phyloP scores from a whole-genome alignment of 805 yeast species.

The Starmerella floris region DNA sequence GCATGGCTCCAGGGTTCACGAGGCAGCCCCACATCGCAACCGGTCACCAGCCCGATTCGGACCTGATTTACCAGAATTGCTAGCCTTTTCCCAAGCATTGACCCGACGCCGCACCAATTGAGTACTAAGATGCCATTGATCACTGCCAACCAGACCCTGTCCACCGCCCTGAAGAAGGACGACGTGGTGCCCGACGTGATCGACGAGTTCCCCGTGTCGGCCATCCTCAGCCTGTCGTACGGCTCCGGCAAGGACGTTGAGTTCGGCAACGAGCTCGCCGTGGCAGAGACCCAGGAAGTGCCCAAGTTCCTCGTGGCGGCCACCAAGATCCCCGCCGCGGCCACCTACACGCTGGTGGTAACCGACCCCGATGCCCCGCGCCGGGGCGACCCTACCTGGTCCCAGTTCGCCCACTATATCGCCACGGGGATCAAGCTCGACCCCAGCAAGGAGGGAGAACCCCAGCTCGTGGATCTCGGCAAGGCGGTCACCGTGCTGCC shows the following conservation, averaged over 20 bases:
- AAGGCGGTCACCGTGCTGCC: slow-evolving; percentile 36
- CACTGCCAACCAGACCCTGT: slow-evolving; percentile 25
- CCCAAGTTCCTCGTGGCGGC: slow-evolving; percentile 60
- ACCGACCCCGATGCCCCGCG: slow-evolving; percentile 96
- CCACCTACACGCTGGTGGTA: slow-evolving; percentile 59
- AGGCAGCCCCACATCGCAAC: too few relatives aligned
- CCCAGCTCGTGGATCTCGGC: slow-evolving; percentile 24
- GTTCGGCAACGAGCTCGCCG: slow-evolving; percentile 60
- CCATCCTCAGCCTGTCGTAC: slow-evolving; percentile 48
- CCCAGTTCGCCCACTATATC: slow-evolving; percentile 73
- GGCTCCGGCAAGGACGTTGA: slow-evolving; percentile 47
- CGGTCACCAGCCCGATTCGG: too few relatives aligned
- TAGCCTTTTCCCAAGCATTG: too few relatives aligned
- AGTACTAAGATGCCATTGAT: slow-evolving; percentile 24
- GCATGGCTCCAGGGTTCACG: too few relatives aligned
- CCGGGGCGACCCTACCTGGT: slow-evolving; percentile 69
- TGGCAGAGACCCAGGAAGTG: slow-evolving; percentile 48
- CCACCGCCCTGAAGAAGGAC: slow-evolving; percentile 32
- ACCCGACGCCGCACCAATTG: too few relatives aligned
- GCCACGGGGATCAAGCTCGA: slow-evolving; percentile 29
- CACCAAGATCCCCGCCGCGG: slow-evolving; percentile 34
- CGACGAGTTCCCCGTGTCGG: slow-evolving; percentile 24
- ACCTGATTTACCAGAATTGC: too few relatives aligned
- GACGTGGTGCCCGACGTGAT: slow-evolving; percentile 35
- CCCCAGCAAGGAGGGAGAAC: slow-evolving; percentile 22